These are phyloP conservation scores for Filobasidium floriforme DNA, from an alignment of 768 basidiomycete species.

Conservation along the genomic window DNA sequence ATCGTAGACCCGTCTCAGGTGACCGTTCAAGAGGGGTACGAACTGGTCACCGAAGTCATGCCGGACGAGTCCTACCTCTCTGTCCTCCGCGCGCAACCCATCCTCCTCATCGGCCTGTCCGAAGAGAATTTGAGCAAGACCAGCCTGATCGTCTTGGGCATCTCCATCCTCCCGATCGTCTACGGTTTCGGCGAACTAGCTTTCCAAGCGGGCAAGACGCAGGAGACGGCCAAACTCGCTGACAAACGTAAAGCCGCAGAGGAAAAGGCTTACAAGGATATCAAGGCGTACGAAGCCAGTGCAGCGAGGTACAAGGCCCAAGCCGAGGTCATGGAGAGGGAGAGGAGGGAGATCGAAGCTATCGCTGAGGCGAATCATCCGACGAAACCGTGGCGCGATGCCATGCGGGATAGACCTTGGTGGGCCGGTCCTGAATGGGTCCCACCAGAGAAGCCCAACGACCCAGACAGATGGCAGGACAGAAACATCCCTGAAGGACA, in stretches of 20 bases:
- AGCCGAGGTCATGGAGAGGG: constrained; percentile 8
- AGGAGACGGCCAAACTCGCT: constrained; percentile 11
- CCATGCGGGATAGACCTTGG: constrained; percentile 17
- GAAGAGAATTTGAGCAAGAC: constrained; percentile 10
- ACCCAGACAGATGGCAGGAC: background rate
- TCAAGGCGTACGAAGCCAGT: constrained; percentile 8
- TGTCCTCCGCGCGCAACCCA: constrained; percentile 17
- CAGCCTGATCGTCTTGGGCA: background rate
- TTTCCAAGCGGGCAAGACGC: constrained; percentile 9
- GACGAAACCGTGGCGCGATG: constrained; percentile 10
- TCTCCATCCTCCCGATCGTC: constrained; percentile 8
- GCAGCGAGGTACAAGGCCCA: constrained; percentile 4
- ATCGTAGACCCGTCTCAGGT: background rate
- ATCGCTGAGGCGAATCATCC: constrained; percentile 12
- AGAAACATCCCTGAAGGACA: background rate
- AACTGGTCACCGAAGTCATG: background rate
- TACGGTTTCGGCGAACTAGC: constrained; percentile 19
- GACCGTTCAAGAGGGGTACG: background rate
- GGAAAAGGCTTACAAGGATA: constrained; percentile 4
- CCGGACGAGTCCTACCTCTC: constrained; percentile 12
- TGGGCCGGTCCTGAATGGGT: constrained; percentile 17
- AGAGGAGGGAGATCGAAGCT: constrained; percentile 17
- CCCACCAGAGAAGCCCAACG: background rate
- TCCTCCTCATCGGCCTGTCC: constrained; percentile 15
- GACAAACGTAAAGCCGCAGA: constrained; percentile 18